Evolutionary conservation across 1,284 basidiomycete species (phyloP).

Genomic region (Tetrapyrgos nigripes): DNA sequence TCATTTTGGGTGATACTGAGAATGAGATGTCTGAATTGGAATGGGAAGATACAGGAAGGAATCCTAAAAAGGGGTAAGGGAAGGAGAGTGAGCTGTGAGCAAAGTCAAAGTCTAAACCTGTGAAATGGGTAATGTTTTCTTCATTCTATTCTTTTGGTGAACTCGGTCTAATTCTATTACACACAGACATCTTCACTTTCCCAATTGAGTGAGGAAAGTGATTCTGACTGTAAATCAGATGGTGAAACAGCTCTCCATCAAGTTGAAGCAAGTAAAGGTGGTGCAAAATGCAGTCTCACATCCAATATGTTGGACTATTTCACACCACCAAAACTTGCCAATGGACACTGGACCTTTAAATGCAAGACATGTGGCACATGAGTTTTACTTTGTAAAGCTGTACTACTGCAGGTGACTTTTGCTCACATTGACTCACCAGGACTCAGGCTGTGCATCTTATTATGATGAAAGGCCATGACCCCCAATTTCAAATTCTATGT

Average conservation of each 20-base stretch:
- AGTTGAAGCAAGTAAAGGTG: slow-evolving; percentile 19
- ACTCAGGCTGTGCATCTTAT: slow-evolving; percentile 21
- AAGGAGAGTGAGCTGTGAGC: not conserved
- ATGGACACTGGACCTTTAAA: slow-evolving; percentile 25
- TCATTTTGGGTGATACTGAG: too few relatives aligned
- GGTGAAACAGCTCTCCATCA: slow-evolving; percentile 20
- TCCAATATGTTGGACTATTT: slow-evolving; percentile 25
- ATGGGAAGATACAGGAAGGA: not conserved
- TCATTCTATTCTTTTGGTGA: not conserved
- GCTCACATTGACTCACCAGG: too few relatives aligned
- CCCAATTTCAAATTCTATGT: slow-evolving; percentile 30
- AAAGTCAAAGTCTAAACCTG: not conserved
- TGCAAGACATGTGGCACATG: slow-evolving; percentile 20
- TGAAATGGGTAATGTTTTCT: not conserved
- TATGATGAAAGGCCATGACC: slow-evolving; percentile 26
- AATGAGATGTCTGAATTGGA: too few relatives aligned
- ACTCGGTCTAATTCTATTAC: not conserved
- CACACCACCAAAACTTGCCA: slow-evolving; percentile 12
- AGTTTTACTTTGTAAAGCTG: slow-evolving; percentile 12
- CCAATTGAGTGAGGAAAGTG: too few relatives aligned
- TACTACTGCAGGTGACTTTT: too few relatives aligned
- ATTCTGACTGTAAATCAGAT: slow-evolving; percentile 28
- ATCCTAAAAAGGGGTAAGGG: not conserved
- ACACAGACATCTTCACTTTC: not conserved
- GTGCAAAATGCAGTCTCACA: slow-evolving; percentile 22